Conservation (phyloP, 1,284 basidiomycete species). For the Puccinia hordei region DNA sequence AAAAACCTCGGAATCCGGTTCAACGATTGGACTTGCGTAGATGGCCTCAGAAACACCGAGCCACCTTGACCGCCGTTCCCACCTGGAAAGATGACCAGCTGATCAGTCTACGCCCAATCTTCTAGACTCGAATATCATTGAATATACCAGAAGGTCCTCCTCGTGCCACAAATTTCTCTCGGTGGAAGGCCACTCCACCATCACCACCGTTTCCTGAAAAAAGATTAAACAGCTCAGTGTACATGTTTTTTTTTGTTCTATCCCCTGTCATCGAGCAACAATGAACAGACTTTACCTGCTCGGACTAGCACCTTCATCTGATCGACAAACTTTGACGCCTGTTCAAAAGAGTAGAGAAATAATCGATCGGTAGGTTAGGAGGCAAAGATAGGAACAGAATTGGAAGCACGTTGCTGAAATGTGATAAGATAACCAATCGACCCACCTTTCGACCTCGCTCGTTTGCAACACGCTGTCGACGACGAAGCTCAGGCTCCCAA, state of each 20-base stretch:
- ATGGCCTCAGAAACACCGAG: constrained; percentile 78
- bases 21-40: constrained; percentile 74
- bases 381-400: not conserved
- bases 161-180: constrained; percentile 49
- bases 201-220: constrained; percentile 46
- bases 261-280: constrained; percentile 32
- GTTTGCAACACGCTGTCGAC: constrained; percentile 44
- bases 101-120: constrained; percentile 70
- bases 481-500: constrained; percentile 47
- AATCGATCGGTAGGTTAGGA: not conserved
- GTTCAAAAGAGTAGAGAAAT: not conserved
- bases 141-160: constrained; percentile 68
- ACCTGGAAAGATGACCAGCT: constrained; percentile 69
- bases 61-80: constrained; percentile 86
- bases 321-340: constrained; percentile 81
- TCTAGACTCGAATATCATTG: constrained; percentile 60
- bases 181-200: constrained; percentile 49
- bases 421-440: not conserved
- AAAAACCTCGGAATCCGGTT: constrained; percentile 71
- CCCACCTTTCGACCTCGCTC: constrained; percentile 39
- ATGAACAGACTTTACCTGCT: constrained; percentile 66
- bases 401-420: no score
- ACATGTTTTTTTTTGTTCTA: constrained; percentile 51
- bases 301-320: constrained; percentile 74
- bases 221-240: constrained; percentile 52